Evolutionary conservation across 78 protist genomes (phyloP).

Genomic region (Dictyostelium intermedium): DNA sequence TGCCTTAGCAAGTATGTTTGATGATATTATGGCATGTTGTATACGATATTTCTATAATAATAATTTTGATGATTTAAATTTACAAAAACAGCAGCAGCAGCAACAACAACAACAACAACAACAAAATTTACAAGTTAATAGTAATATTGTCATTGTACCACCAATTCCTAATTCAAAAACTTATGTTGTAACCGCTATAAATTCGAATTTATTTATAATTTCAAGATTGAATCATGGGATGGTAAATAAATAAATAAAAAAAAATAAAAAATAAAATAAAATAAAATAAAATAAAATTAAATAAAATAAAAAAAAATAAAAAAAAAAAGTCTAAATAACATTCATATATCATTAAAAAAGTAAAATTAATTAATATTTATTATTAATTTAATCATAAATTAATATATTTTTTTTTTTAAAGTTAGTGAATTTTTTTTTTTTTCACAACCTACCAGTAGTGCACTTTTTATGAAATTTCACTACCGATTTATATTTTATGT

Average conservation of each 20-base stretch:
- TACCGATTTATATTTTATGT: no score
- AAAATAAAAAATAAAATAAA: no score
- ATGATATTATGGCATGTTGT: slow-evolving; percentile 78
- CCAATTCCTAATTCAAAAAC: not conserved
- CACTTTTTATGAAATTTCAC: no score
- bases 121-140: not conserved
- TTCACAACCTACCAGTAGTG: no score
- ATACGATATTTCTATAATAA: slow-evolving; percentile 69
- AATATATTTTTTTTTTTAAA: no score
- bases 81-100: not conserved
- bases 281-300: no score
- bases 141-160: not conserved
- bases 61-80: slow-evolving; percentile 43
- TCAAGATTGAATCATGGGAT: not conserved
- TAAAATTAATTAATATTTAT: no score
- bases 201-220: slow-evolving; percentile 48
- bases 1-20: slow-evolving; percentile 51
- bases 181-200: slow-evolving; percentile 68
- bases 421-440: no score
- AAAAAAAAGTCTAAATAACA: no score
- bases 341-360: no score
- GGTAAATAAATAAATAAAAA: not conserved
- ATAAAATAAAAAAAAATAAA: no score
- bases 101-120: not conserved
- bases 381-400: no score